phyloP scores from a whole-genome alignment of 306 rosid genomes.

The Sphenostylis stenocarpa region DNA sequence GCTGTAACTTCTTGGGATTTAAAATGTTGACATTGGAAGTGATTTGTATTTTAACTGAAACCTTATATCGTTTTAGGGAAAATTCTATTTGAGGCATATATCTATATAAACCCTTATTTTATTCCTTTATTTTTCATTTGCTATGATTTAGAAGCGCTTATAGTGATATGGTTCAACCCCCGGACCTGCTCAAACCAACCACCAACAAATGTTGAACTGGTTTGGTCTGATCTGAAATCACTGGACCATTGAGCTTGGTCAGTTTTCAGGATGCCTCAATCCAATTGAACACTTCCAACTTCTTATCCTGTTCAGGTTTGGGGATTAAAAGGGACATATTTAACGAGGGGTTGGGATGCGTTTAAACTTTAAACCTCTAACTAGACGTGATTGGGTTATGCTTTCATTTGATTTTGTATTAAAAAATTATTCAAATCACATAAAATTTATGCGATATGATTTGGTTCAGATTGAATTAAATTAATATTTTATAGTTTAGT shows the following conservation, averaged over 20 bases:
- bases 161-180: neutral
- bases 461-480: too few species aligned
- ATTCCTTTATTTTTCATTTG: neutral
- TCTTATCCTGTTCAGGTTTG: neutral
- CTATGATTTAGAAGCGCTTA: too few species aligned
- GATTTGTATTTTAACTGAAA: neutral
- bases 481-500: too few species aligned
- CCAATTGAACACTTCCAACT: neutral
- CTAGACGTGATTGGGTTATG: too few species aligned
- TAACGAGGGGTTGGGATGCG: too few species aligned
- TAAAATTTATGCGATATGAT: too few species aligned
- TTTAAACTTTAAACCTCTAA: too few species aligned
- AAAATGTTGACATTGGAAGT: neutral
- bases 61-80: neutral
- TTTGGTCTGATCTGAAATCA: neutral
- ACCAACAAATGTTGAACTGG: neutral
- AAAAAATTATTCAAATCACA: too few species aligned
- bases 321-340: too few species aligned
- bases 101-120: neutral
- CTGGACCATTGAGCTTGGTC: neutral
- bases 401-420: too few species aligned
- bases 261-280: neutral
- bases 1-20: neutral
- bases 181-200: neutral
- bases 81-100: too few species aligned